A percentile compares a stretch with the other conserved stretches of the same genome.
phyloP scores from a whole-genome alignment of 768 basidiomycete genomes.

The Leccinellum albellum region DNA sequence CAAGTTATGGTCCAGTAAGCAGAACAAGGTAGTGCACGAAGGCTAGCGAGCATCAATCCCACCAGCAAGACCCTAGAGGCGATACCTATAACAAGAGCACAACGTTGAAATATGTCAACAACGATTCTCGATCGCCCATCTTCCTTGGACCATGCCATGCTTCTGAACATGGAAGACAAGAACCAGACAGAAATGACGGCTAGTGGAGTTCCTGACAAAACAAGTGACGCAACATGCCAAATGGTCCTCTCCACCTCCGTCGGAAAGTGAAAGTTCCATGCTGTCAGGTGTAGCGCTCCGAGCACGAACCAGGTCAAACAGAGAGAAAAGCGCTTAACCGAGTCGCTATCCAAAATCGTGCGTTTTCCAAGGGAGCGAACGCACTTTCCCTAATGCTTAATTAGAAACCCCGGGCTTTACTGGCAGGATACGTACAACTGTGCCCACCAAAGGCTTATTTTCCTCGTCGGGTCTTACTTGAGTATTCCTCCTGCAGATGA shows the following conservation, averaged over 20 bases:
- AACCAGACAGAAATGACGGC: not conserved
- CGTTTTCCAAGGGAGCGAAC: not conserved
- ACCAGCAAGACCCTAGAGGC: not conserved
- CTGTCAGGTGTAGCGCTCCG: not conserved
- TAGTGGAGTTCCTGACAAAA: not conserved
- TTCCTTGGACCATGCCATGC: not conserved
- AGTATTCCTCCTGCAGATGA: not conserved
- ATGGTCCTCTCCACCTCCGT: not conserved
- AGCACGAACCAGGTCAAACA: not conserved
- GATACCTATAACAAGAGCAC: not conserved
- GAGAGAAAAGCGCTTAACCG: not conserved
- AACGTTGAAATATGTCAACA: not conserved
- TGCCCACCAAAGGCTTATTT: too few relatives aligned
- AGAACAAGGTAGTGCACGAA: not conserved
- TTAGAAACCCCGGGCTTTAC: not conserved
- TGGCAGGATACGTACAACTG: not conserved
- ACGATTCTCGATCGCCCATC: not conserved
- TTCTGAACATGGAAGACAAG: not conserved
- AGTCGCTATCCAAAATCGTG: not conserved
- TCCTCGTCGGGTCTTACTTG: not conserved
- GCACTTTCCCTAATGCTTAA: not conserved
- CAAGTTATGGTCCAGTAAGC: not conserved
- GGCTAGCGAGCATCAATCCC: not conserved
- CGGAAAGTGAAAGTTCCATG: not conserved
- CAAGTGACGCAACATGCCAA: not conserved